Evolutionary conservation across 345 rosid genomes (phyloP).

Genomic region (Rhizophora apiculata): DNA sequence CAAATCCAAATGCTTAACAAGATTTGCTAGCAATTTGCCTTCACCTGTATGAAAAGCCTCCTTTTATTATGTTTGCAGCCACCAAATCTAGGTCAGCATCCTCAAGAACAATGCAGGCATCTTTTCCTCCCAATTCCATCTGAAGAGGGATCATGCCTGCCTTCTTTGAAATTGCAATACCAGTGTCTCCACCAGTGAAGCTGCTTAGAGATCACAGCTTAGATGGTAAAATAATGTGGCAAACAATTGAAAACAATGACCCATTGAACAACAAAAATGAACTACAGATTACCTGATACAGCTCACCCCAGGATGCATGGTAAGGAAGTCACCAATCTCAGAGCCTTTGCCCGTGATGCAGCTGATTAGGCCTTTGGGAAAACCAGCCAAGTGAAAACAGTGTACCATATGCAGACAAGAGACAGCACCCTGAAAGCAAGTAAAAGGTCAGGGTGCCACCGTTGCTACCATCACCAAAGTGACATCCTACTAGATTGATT

Average conservation of each 20-base stretch:
- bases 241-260: not conserved
- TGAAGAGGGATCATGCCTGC: slow-evolving; percentile 97
- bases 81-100: slow-evolving; percentile 95
- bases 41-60: slow-evolving; percentile 95
- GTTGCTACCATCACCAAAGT: not conserved
- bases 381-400: slow-evolving; percentile 97
- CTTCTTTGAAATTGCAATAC: slow-evolving; percentile 84
- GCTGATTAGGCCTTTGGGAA: slow-evolving; percentile 84
- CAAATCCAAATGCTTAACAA: too few species aligned
- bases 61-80: slow-evolving; percentile 82
- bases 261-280: not conserved
- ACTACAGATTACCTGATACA: slow-evolving; percentile 66
- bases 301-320: slow-evolving; percentile 93
- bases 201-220: slow-evolving; percentile 30
- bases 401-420: slow-evolving; percentile 94
- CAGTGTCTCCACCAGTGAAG: slow-evolving; percentile 98
- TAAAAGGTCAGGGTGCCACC: not conserved
- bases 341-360: slow-evolving; percentile 95
- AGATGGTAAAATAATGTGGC: not conserved
- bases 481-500: too few species aligned
- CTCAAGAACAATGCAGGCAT: slow-evolving; percentile 88
- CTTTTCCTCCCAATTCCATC: slow-evolving; percentile 98
- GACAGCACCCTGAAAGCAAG: slow-evolving; percentile 72
- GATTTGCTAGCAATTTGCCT: not conserved
- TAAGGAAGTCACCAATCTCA: slow-evolving; percentile 94